phyloP scores from a whole-genome alignment of 2,329 filamentous ascomycete genomes.

The Fusarium sulawesiense region DNA sequence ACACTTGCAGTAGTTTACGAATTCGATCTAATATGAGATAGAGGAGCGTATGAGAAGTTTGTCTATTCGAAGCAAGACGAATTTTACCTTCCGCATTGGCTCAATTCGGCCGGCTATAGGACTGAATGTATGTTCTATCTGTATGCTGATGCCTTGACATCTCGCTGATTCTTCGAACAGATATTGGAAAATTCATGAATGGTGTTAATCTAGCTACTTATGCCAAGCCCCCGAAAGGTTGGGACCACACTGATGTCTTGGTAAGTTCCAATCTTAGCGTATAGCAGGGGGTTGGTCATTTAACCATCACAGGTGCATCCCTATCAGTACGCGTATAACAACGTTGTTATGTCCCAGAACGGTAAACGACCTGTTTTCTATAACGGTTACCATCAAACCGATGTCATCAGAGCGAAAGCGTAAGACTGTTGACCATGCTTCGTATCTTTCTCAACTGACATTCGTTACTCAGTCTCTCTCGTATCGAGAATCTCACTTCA shows the following conservation, averaged over 20 bases:
- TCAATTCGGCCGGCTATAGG: background rate
- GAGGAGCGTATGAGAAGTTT: background rate
- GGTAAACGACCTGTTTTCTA: background rate
- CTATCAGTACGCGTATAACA: background rate
- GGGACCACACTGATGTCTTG: background rate
- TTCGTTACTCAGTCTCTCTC: too few relatives aligned
- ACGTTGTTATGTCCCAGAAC: background rate
- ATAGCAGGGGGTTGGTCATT: fast-evolving
- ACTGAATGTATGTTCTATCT: background rate
- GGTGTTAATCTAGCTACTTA: background rate
- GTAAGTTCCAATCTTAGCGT: background rate
- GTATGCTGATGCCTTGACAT: fast-evolving
- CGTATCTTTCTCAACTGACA: too few relatives aligned
- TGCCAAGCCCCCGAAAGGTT: background rate
- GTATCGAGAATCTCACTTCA: background rate
- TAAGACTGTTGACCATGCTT: background rate
- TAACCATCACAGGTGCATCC: background rate
- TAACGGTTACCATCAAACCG: background rate
- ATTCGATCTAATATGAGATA: background rate
- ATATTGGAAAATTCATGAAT: background rate
- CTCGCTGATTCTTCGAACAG: background rate
- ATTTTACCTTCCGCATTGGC: background rate
- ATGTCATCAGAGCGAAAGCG: background rate
- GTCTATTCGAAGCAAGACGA: background rate
- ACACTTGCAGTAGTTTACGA: fast-evolving